These are phyloP conservation scores for Fusarium nisikadoi DNA, from an alignment of 2,329 filamentous ascomycete genomes.

Conservation along the genomic window DNA sequence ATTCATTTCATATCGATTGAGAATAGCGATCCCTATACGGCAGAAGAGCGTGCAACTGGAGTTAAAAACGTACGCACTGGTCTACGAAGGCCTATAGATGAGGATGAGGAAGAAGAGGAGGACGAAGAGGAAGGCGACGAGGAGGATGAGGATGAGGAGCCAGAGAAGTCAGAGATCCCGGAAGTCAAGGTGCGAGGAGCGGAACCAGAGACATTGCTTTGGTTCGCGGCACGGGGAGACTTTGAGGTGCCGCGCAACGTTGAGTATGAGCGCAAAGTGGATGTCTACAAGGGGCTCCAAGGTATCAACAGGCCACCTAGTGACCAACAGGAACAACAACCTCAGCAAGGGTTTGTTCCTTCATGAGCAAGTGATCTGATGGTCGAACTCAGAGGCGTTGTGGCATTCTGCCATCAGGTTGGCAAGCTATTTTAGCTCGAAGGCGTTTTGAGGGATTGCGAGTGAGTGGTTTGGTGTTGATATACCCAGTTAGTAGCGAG, in stretches of 20 bases:
- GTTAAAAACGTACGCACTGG: slow-evolving; percentile 79
- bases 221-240: slow-evolving; percentile 58
- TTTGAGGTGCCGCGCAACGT: slow-evolving; percentile 58
- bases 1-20: slow-evolving; percentile 56
- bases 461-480: slow-evolving; percentile 12
- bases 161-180: slow-evolving; percentile 8
- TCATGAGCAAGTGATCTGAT: slow-evolving; percentile 7
- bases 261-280: slow-evolving; percentile 54
- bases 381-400: not conserved
- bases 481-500: slow-evolving; percentile 14
- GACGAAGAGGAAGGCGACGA: slow-evolving; percentile 55
- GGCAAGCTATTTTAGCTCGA: not conserved
- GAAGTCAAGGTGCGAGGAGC: slow-evolving; percentile 50
- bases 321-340: slow-evolving; percentile 3
- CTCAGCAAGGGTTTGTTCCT: slow-evolving; percentile 25
- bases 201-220: slow-evolving; percentile 60
- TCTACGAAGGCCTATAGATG: slow-evolving; percentile 65
- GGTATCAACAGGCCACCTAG: slow-evolving; percentile 50
- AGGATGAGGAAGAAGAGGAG: slow-evolving; percentile 66
- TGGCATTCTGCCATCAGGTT: not conserved
- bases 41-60: slow-evolving; percentile 74
- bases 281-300: slow-evolving; percentile 47
- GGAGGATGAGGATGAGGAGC: slow-evolving; percentile 3
- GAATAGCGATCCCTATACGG: slow-evolving; percentile 73
- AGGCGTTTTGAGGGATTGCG: not conserved